phyloP scores from a whole-genome alignment of 1,139 yeast species.

The Pichia sp. region DNA sequence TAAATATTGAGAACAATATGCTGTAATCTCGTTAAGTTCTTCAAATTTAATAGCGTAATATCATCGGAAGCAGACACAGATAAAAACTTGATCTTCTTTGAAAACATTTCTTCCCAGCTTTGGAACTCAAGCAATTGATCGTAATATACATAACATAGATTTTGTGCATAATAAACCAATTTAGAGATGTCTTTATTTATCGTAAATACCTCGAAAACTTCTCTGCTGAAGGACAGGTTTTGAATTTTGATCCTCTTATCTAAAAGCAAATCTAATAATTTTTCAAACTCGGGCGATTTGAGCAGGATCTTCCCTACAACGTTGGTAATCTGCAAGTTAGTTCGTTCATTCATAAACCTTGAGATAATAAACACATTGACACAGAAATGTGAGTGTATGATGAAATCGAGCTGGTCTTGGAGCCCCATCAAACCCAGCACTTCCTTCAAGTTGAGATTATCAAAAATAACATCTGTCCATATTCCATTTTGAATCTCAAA shows the following conservation, averaged over 20 bases:
- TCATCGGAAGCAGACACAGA: conserved; percentile 9
- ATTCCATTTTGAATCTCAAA: conserved; percentile 9
- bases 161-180: not conserved
- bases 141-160: conserved; percentile 8
- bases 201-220: conserved; percentile 1
- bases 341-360: conserved; percentile 4
- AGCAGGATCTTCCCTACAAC: conserved; percentile 8
- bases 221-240: conserved; percentile 9
- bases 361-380: conserved; percentile 6
- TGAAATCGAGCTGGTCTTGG: not conserved
- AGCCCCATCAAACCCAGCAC: conserved; percentile 4
- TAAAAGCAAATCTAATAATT: not conserved
- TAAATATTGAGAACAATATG: conserved; percentile 7
- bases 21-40: not conserved
- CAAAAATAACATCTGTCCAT: conserved; percentile 7
- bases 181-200: conserved; percentile 2
- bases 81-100: conserved; percentile 4
- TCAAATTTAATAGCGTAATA: not conserved
- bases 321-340: conserved; percentile 5
- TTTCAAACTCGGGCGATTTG: conserved; percentile 1
- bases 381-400: conserved; percentile 4
- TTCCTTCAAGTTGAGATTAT: conserved; percentile 3
- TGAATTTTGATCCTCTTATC: conserved; percentile 2
- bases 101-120: not conserved
- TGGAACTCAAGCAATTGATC: conserved; percentile 8